Conservation (phyloP, 805 yeast species). For the Candida orba region DNA sequence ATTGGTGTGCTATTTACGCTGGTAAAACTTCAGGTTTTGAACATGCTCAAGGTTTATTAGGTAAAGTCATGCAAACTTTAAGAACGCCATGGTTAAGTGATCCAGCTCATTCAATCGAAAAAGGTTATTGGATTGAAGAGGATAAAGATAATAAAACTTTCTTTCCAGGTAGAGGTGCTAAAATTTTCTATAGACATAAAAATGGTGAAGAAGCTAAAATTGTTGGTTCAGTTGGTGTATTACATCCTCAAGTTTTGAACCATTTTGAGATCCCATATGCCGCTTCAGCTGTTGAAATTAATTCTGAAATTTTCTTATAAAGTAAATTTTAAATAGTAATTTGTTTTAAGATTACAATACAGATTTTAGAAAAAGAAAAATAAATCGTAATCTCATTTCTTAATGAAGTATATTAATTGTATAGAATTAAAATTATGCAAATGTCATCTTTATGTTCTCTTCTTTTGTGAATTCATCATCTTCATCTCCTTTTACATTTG, state of each 20-base stretch:
- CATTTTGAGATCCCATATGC: conserved; percentile 89
- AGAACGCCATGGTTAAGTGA: conserved; percentile 75
- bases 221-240: conserved; percentile 85
- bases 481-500: conserved; percentile 1
- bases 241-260: conserved; percentile 89
- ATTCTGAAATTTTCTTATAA: conserved; percentile 78
- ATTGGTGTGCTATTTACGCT: conserved; percentile 90
- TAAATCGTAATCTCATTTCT: too few species aligned
- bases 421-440: conserved; percentile 6
- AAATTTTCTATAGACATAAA: conserved; percentile 61
- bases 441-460: conserved; percentile 20
- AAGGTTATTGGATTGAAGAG: conserved; percentile 86
- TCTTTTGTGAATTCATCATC: conserved; percentile 13
- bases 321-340: too few species aligned
- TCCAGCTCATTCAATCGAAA: conserved; percentile 38
- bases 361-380: too few species aligned
- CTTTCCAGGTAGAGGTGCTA: conserved; percentile 98
- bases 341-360: too few species aligned
- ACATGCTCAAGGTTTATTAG: conserved; percentile 86
- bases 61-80: conserved; percentile 92
- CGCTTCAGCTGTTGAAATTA: conserved; percentile 84
- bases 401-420: background rate
- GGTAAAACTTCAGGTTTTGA: conserved; percentile 97
- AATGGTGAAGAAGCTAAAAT: conserved; percentile 49
- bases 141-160: conserved; percentile 60